Conservation (phyloP, 805 yeast species). For the Saccharomycopsis vini region DNA sequence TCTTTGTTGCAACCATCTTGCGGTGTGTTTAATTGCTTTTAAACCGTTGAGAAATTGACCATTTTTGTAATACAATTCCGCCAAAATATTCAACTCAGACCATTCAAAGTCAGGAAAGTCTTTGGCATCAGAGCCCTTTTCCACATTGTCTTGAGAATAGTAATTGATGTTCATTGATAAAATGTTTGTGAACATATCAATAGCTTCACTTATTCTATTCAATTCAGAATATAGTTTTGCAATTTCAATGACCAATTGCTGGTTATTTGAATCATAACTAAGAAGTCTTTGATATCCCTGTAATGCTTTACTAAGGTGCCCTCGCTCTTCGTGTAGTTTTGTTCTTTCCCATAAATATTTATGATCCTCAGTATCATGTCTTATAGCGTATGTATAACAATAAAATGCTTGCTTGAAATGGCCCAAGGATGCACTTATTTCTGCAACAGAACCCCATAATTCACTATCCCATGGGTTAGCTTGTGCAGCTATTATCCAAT, state of each 20-base stretch:
- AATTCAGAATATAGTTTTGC: conserved; percentile 43
- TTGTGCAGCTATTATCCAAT: conserved; percentile 78
- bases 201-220: conserved; percentile 62
- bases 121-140: conserved; percentile 20
- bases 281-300: conserved; percentile 61
- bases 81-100: conserved; percentile 79
- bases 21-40: conserved; percentile 53
- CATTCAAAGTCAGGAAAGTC: conserved; percentile 60
- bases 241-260: conserved; percentile 50
- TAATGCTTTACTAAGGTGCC: conserved; percentile 61
- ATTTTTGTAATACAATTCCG: conserved; percentile 69
- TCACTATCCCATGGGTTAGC: conserved; percentile 65
- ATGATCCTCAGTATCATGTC: conserved; percentile 33
- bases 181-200: conserved; percentile 55
- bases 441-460: conserved; percentile 74
- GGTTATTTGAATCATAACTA: conserved; percentile 47
- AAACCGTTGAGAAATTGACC: conserved; percentile 59
- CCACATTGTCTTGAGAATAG: conserved; percentile 17
- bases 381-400: conserved; percentile 61
- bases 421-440: conserved; percentile 52
- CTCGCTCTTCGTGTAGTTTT: conserved; percentile 53
- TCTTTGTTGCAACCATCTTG: conserved; percentile 62
- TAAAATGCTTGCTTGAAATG: conserved; percentile 69
- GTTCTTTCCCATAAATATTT: conserved; percentile 59
- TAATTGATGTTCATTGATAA: conserved; percentile 47